Base-by-base conservation (phyloP, 2,329 filamentous ascomycete genomes). In the Cladosporium sp. region DNA sequence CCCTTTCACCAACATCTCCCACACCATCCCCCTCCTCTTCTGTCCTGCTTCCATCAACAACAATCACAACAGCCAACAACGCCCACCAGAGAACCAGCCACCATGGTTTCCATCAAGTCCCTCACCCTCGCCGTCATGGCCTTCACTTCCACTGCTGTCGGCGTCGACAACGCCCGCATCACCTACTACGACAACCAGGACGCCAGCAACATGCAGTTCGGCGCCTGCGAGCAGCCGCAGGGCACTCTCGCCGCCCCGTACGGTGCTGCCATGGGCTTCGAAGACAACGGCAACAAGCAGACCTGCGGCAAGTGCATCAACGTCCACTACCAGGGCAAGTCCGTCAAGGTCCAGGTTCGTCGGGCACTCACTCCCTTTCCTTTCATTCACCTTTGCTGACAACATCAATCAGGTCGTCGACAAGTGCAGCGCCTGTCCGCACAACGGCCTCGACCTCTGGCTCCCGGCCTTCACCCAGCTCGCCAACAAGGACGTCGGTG, bases 231-330 rank as follows among this genome's bases (percentile, higher is more conserved):
- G 19, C 18, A 24, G 30, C 20, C 30, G 18, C 5, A 22, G 19
- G 43, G 34, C 22, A 37, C 43, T n/a, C 20, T 29, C 13, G 22
- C n/a, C n/a, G 34, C 30, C 3, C 30, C 34, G 30, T 29, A 8
- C 43, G 32, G 43, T 20, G 43, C 43, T 22, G 43, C 43, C 34
- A 39, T 47, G 20, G 19, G 20, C 34, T 15, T 29, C n/a, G 34
- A n/a, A 32, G 20, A 38, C 34, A 47, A 37, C 43, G 20, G 34
- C 32, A 20, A 47, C 43, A 24, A 47, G 22, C 19, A 47, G 32
- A n/a, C 19, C 32, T 47, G 43, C 43, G 43, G 34, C 13, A 47
- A 47, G 19, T 47, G 43, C 43, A 39, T 47, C n/a, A 24, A 38
- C 9, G 34, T 47, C 6, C 34, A 37, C 19, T 47, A 47, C 22